These are phyloP conservation scores for Daedalea quercina DNA, from an alignment of 768 basidiomycete genomes.

Conservation along the genomic window DNA sequence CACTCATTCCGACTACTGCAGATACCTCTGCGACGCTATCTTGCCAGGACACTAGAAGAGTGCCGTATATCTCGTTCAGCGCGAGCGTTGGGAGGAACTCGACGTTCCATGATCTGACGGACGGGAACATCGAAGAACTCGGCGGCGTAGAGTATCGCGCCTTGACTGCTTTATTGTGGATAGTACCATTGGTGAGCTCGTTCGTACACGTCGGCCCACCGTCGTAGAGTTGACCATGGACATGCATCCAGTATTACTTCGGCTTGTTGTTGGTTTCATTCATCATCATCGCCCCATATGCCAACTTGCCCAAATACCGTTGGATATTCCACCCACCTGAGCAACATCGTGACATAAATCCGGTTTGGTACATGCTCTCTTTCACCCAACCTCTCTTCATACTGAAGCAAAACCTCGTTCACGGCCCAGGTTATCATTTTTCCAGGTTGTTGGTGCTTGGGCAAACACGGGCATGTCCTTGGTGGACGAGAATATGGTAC, in stretches of 20 bases:
- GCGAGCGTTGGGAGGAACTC: conserved; percentile 75
- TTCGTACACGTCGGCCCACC: neutral
- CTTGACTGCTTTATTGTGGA: conserved; percentile 70
- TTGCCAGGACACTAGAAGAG: conserved; percentile 25
- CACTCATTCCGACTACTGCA: conserved; percentile 28
- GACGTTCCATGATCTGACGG: conserved; percentile 54
- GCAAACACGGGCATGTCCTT: conserved; percentile 45
- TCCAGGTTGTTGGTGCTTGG: conserved; percentile 44
- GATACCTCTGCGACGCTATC: conserved; percentile 2
- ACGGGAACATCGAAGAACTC: conserved; percentile 79
- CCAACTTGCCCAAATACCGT: conserved; percentile 30
- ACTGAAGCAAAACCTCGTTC: neutral
- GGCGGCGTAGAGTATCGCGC: conserved; percentile 91
- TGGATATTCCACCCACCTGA: conserved; percentile 27
- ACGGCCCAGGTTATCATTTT: conserved; percentile 34
- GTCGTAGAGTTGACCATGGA: neutral
- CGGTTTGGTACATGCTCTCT: conserved; percentile 29
- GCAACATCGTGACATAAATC: conserved; percentile 33
- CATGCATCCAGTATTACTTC: conserved; percentile 35
- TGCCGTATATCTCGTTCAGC: conserved; percentile 77
- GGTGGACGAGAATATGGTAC: conserved; percentile 44
- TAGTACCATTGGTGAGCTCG: conserved; percentile 58
- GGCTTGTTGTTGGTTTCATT: conserved; percentile 35
- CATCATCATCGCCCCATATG: conserved; percentile 41
- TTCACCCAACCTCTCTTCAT: neutral